A percentile compares a stretch with the other conserved stretches of the same genome.
These are phyloP conservation scores for Pyrenophora teres DNA, from an alignment of 2,329 filamentous ascomycete species.

Conservation along the genomic window DNA sequence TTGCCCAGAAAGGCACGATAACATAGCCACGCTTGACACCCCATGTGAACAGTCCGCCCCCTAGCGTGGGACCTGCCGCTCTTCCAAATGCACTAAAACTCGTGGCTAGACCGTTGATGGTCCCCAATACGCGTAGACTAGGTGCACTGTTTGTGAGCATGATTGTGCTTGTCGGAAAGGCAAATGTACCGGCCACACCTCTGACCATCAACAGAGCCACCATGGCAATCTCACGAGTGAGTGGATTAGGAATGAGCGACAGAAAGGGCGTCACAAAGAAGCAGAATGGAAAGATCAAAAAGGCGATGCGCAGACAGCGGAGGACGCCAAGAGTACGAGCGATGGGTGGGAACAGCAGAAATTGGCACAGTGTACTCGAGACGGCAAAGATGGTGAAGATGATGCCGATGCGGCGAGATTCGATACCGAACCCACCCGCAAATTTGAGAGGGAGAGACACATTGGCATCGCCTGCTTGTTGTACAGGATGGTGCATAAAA, in stretches of 20 bases:
- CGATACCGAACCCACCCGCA: slow-evolving; percentile 75
- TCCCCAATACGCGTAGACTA: slow-evolving; percentile 78
- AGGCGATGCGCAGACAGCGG: slow-evolving; percentile 70
- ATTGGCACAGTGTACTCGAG: slow-evolving; percentile 79
- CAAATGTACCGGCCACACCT: slow-evolving; percentile 76
- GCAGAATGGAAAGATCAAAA: slow-evolving; percentile 70
- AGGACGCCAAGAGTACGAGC: slow-evolving; percentile 76
- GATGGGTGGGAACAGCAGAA: slow-evolving; percentile 79
- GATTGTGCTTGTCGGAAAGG: slow-evolving; percentile 88
- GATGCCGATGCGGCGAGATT: slow-evolving; percentile 76
- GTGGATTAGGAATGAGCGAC: slow-evolving; percentile 61
- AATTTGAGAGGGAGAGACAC: slow-evolving; percentile 78
- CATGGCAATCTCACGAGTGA: slow-evolving; percentile 63
- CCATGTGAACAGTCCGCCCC: slow-evolving; percentile 73
- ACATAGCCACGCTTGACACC: slow-evolving; percentile 78
- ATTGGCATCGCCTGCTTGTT: slow-evolving; percentile 58
- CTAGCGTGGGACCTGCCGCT: slow-evolving; percentile 75
- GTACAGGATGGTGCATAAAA: slow-evolving; percentile 76
- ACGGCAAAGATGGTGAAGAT: slow-evolving; percentile 86
- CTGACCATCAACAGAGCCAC: slow-evolving; percentile 73
- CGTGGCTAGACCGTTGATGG: slow-evolving; percentile 88
- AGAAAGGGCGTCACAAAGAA: slow-evolving; percentile 85
- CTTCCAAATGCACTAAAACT: slow-evolving; percentile 79
- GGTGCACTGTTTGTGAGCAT: slow-evolving; percentile 84
- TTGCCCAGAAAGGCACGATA: slow-evolving; percentile 78